A percentile compares a stretch with the other conserved stretches of the same genome.
phyloP scores from a whole-genome alignment of 2,329 filamentous ascomycete genomes.

The Trichophyton benhamiae region DNA sequence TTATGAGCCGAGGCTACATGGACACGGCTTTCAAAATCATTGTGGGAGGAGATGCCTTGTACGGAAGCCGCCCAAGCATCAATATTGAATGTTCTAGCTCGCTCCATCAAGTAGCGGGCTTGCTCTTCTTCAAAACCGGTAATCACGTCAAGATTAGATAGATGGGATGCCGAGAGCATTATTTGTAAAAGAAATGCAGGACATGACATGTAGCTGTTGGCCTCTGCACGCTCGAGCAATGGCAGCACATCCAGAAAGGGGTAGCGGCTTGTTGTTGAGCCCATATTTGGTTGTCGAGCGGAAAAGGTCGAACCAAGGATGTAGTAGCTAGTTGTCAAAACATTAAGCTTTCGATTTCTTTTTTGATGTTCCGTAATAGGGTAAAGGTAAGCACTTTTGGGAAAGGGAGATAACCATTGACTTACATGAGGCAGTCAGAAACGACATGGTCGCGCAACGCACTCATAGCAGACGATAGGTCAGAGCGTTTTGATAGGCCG shows the following conservation, averaged over 20 bases:
- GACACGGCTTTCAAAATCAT: conserved; percentile 23
- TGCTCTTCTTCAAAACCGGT: neutral
- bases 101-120: conserved; percentile 1
- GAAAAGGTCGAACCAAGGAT: conserved; percentile 8
- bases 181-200: conserved; percentile 7
- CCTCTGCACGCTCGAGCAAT: conserved; percentile 6
- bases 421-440: conserved; percentile 15
- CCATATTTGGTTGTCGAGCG: neutral
- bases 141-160: neutral
- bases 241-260: conserved; percentile 1
- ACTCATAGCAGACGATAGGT: neutral
- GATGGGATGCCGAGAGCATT: conserved; percentile 5
- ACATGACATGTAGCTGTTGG: conserved; percentile 8
- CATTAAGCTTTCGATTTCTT: neutral
- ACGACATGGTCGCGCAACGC: conserved; percentile 15
- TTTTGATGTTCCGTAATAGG: neutral
- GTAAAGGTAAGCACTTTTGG: neutral
- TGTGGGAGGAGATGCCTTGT: neutral
- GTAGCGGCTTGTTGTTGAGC: neutral
- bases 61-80: conserved; percentile 1
- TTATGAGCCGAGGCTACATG: conserved; percentile 8
- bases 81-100: neutral
- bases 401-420: neutral
- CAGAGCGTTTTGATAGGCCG: neutral
- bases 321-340: conserved; percentile 1